These are phyloP conservation scores for Fragaria iinumae DNA, from an alignment of 306 rosid species.

Conservation along the genomic window DNA sequence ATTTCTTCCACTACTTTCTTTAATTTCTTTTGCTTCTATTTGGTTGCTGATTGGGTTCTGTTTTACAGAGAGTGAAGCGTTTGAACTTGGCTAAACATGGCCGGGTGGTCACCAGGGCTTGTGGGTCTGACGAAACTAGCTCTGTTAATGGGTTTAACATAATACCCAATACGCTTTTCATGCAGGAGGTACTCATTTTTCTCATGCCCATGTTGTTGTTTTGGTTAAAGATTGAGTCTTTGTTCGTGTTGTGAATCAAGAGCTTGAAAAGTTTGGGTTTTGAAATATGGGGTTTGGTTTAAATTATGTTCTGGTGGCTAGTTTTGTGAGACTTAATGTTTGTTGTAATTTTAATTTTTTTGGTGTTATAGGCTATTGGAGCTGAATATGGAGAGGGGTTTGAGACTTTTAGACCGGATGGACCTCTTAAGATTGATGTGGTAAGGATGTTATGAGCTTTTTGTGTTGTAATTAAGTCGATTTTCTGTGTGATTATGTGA, in stretches of 20 bases:
- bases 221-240: conserved; percentile 14
- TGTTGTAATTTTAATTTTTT: neutral
- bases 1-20: neutral
- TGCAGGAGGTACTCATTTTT: conserved; percentile 63
- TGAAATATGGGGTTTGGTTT: conserved; percentile 18
- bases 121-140: conserved; percentile 57
- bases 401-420: conserved; percentile 92
- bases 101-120: conserved; percentile 46
- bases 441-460: conserved; percentile 44
- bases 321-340: conserved; percentile 3
- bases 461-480: neutral
- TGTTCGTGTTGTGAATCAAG: neutral
- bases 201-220: conserved; percentile 5
- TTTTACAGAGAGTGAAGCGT: conserved; percentile 53
- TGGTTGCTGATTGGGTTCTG: conserved; percentile 2
- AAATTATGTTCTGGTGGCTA: neutral
- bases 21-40: neutral
- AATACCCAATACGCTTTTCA: conserved; percentile 74
- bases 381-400: conserved; percentile 99
- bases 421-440: conserved; percentile 92
- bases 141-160: conserved; percentile 51
- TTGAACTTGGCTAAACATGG: conserved; percentile 48
- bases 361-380: conserved; percentile 77
- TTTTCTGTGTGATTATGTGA: neutral
- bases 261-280: conserved; percentile 11